Evolutionary conservation across 805 yeast species (phyloP), one percentile per base, ranked within the genome.

Genomic region (Novakomyces olei): DNA sequence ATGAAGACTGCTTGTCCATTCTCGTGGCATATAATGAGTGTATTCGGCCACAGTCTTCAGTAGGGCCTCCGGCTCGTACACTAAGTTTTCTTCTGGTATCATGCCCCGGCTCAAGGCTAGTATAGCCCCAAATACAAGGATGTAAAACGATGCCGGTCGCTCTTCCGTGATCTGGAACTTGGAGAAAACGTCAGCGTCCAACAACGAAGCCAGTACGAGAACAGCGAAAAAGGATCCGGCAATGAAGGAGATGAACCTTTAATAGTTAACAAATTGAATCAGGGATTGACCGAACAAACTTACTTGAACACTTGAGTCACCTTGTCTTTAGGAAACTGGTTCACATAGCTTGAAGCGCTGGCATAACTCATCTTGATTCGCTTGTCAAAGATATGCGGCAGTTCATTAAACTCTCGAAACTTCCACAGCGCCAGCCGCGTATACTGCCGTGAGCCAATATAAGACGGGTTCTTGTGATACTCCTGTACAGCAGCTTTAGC

Each of bases 361-460:
- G 68, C 76, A 19, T 69, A 65, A 33, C 94, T 78, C 38, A 78
- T 53, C 30, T 71, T 77, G 26, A 88, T 53, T 32, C 99, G 60
- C 42, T 72, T 70, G 36, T 70, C 69, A 53, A 88, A 88, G 18
- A 85, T 61, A 51, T 88, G 98, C 28, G 79, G 79, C 5, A 88
- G 60, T 48, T 88, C 99, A 51, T 88, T 88, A 48, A 76, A 79
- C 45, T 88, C 99, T 36, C 99, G 60, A 45, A 88, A 65, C 48
- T 74, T 79, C 96, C 96, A 88, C 44, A 77, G 83, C 0, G 96
- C 95, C 52, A 67, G 68, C 0, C 95, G 94, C 0, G 96, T 79
- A 47, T 80, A 88, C 43, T 81, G 92, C 30, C 98, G 59, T 2
- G 81, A 62, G 4, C 80, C 74, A 34, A 88, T 60, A 7, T 80